Base-by-base conservation (phyloP, 176 grass and related monocot species). In the Oryza officinalis region DNA sequence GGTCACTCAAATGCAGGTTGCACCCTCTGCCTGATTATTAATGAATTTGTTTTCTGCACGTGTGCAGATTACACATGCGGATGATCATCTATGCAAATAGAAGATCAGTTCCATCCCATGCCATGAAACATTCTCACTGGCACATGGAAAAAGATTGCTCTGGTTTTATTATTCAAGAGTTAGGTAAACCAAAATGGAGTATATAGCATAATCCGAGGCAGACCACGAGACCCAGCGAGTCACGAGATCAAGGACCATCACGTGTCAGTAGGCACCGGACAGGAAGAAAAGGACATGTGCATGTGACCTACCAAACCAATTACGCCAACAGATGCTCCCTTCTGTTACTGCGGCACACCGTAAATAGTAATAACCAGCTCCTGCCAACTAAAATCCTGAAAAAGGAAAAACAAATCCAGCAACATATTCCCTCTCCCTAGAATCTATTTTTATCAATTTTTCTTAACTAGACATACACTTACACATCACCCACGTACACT, bases 291-390 rank as follows among this genome's bases (percentile, higher is more conserved):
- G 71, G 81, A 83, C 81, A 75, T 11, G 6, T 26, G 27, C 81
- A 83, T 83, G 81, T 82, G 80, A 82, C 10, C 71, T 47, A 78
- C 71, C 27, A 50, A 83, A 83, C 28, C 41, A 6, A 67, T 71
- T 41, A 71, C 63, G 65, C 11, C 30, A 80, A 5, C 63, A n/a
- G 15, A 66, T 22, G 28, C 13, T 9, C 5, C 37, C 25, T 25
- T 74, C 6, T 44, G 66, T 14, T 32, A 46, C 27, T 61, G 33
- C 28, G 1, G 38, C 60, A 26, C 12, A 22, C 76, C 72, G 8
- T 37, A 6, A 3, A 1, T 30, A 30, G 28, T 35, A 6, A 6
- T 12, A 43, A 18, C 2, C 28, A 61, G 2, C n/a, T 61, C 57
- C 37, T 9, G 35, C 35, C 38, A 44, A 18, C 10, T 7, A 31